phyloP scores from a whole-genome alignment of 768 basidiomycete species.

The Cystofilobasidium ferigula region DNA sequence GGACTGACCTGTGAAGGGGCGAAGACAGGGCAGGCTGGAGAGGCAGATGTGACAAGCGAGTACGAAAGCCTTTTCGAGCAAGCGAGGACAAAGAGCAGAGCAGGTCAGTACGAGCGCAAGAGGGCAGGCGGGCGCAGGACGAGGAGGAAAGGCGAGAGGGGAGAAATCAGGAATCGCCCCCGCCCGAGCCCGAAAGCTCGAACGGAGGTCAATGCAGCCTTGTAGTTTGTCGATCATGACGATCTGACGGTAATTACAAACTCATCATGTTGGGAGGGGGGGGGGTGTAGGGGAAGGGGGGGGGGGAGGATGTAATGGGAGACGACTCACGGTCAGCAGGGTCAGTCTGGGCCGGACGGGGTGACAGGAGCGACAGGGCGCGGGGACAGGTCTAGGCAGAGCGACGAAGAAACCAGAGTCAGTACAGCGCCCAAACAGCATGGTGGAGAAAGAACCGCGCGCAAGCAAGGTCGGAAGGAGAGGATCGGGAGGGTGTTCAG shows the following conservation, averaged over 20 bases:
- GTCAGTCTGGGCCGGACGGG: not conserved
- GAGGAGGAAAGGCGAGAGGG: not conserved
- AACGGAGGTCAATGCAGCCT: conserved; percentile 14
- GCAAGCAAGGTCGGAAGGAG: not conserved
- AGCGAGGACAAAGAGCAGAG: not conserved
- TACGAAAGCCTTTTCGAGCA: not conserved
- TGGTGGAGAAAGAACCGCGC: not conserved
- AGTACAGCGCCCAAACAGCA: not conserved
- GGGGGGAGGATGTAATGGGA: not conserved
- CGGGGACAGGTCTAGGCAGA: not conserved
- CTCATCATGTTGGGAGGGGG: not conserved
- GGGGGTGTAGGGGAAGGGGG: not conserved
- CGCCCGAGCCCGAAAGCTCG: too few species aligned
- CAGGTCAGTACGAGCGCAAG: not conserved
- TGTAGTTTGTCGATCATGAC: conserved; percentile 13
- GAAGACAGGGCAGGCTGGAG: not conserved
- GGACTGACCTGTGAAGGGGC: not conserved
- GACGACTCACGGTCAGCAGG: not conserved
- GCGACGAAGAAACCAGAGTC: not conserved
- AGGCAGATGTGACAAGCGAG: not conserved
- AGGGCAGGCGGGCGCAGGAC: not conserved
- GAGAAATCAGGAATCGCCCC: conserved; percentile 2
- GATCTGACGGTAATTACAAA: conserved; percentile 20
- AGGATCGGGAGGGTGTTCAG: not conserved
- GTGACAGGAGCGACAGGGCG: not conserved